Conservation (phyloP, 192 early-diverging fungal species). For the Podila minutissima region DNA sequence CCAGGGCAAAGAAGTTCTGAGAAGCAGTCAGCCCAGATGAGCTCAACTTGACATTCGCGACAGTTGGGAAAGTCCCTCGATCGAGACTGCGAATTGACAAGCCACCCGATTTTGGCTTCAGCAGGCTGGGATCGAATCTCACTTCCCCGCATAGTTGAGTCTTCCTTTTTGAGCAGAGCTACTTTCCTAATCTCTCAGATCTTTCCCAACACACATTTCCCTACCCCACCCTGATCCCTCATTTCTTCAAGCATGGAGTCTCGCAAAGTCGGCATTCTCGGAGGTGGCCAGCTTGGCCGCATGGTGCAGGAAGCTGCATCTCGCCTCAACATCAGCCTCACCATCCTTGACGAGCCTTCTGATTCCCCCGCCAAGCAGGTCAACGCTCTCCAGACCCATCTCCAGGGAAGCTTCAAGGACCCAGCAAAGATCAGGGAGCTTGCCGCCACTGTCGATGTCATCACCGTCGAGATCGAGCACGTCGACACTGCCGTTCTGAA, state of each 20-base stretch:
- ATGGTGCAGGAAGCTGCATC: conserved; percentile 98
- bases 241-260: conserved; percentile 52
- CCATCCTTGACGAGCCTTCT: conserved; percentile 81
- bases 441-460: conserved; percentile 77
- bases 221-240: not conserved
- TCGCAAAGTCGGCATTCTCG: conserved; percentile 65
- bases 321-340: conserved; percentile 86
- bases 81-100: too few species aligned
- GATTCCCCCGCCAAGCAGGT: conserved; percentile 91
- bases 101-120: too few species aligned
- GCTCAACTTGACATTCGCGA: not conserved
- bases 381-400: conserved; percentile 70
- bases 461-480: conserved; percentile 99
- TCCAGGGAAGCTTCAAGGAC: conserved; percentile 89
- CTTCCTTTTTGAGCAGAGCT: not conserved
- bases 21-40: too few species aligned
- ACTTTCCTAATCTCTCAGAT: not conserved
- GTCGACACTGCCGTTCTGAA: conserved; percentile 78
- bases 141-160: not conserved
- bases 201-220: not conserved
- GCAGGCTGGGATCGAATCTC: not conserved
- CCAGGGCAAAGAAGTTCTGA: not conserved
- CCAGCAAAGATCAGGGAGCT: conserved; percentile 78
- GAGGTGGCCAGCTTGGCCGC: conserved; percentile 96
- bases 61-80: not conserved